These are phyloP conservation scores for Phaeodactylum tricornutum DNA, from an alignment of 108 stramenopile species.

Conservation along the genomic window DNA sequence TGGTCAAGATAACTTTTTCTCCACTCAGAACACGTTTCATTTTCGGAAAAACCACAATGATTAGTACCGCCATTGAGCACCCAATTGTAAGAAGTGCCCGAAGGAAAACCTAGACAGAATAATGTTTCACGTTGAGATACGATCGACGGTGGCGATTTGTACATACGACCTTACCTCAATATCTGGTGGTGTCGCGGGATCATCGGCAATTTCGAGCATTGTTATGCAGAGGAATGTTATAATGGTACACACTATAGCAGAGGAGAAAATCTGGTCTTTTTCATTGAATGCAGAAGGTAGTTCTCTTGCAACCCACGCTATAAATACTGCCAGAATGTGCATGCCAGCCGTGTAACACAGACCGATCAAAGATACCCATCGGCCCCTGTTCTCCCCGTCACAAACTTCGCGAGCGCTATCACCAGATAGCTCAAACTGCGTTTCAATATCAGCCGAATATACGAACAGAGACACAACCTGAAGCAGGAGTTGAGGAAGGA, in stretches of 20 bases:
- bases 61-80: background rate
- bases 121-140: background rate
- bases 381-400: background rate
- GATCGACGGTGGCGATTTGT: background rate
- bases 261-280: slow-evolving; percentile 11
- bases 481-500: slow-evolving; percentile 9
- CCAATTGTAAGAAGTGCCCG: background rate
- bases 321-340: slow-evolving; percentile 4
- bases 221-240: background rate
- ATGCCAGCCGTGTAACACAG: background rate
- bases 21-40: background rate
- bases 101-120: background rate
- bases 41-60: background rate
- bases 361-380: slow-evolving; percentile 1
- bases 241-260: background rate
- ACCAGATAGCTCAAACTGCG: background rate
- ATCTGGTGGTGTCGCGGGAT: background rate
- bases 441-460: background rate
- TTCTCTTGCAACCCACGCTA: slow-evolving; percentile 16
- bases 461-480: background rate
- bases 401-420: slow-evolving; percentile 3
- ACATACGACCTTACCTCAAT: background rate
- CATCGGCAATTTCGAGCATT: background rate
- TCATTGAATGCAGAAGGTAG: slow-evolving; percentile 24
- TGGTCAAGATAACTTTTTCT: background rate